phyloP scores from a whole-genome alignment of 75 land plant genomes.

The Azolla pinnata region DNA sequence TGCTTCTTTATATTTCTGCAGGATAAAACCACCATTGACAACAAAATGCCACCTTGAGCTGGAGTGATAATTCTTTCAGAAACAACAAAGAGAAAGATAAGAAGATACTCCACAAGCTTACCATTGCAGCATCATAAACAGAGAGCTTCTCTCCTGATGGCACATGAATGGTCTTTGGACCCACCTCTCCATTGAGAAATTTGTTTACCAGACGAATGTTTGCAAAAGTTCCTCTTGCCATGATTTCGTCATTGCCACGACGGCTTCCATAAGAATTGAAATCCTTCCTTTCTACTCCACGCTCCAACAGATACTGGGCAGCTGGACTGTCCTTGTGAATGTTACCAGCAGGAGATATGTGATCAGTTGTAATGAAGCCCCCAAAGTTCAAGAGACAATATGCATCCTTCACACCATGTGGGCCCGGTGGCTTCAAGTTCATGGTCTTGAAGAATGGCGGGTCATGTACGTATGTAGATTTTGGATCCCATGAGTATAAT shows the following conservation, averaged over 20 bases:
- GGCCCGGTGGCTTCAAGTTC: constrained; percentile 75
- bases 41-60: background rate
- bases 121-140: constrained; percentile 83
- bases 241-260: constrained; percentile 92
- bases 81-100: background rate
- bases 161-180: constrained; percentile 79
- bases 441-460: constrained; percentile 86
- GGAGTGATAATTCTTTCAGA: background rate
- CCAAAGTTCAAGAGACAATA: constrained; percentile 86
- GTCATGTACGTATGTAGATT: constrained; percentile 86
- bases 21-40: background rate
- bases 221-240: constrained; percentile 95
- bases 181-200: constrained; percentile 82
- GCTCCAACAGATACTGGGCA: constrained; percentile 73
- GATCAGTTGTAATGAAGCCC: constrained; percentile 85
- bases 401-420: constrained; percentile 75
- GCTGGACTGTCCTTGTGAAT: constrained; percentile 95
- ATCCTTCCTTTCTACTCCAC: constrained; percentile 68
- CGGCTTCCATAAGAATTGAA: constrained; percentile 99
- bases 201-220: constrained; percentile 90
- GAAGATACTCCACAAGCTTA: constrained; percentile 27
- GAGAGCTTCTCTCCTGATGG: constrained; percentile 78
- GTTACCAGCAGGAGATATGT: constrained; percentile 90
- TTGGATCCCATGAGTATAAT: constrained; percentile 78
- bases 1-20: constrained; percentile 64